These are phyloP conservation scores for Aspergillus vadensis DNA, from an alignment of 2,329 filamentous ascomycete genomes.

Conservation along the genomic window DNA sequence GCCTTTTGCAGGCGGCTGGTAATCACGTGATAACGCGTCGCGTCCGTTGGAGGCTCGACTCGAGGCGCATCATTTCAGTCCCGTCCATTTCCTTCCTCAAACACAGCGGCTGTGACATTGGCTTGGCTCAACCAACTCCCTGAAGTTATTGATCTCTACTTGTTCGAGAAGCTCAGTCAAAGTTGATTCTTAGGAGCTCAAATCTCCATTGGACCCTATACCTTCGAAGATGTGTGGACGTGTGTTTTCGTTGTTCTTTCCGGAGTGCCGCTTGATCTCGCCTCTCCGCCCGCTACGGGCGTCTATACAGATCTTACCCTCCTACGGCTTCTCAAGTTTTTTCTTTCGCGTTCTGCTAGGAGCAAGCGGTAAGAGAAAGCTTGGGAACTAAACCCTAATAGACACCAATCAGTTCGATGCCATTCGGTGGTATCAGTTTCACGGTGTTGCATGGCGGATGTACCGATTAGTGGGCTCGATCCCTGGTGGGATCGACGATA, in stretches of 20 bases:
- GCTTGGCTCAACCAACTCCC: conserved; percentile 13
- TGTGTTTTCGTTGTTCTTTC: conserved; percentile 1
- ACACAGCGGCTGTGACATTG: conserved; percentile 8
- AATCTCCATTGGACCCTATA: conserved; percentile 19
- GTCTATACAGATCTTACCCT: conserved; percentile 65
- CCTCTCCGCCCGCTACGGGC: conserved; percentile 41
- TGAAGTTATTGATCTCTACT: not conserved
- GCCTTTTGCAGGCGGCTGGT: not conserved
- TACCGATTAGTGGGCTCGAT: conserved; percentile 62
- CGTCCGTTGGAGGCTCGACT: not conserved
- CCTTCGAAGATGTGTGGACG: conserved; percentile 17
- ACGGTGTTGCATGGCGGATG: conserved; percentile 68
- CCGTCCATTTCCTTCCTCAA: not conserved
- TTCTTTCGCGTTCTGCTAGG: not conserved
- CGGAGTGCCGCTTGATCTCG: conserved; percentile 29
- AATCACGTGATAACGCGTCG: conserved; percentile 17
- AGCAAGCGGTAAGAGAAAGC: not conserved
- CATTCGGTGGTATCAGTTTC: not conserved
- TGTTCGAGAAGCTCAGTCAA: not conserved
- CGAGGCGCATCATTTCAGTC: not conserved
- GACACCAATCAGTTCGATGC: conserved; percentile 64
- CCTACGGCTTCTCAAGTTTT: conserved; percentile 67
- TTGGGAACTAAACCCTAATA: conserved; percentile 95
- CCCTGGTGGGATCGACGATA: conserved; percentile 34
- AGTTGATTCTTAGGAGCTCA: not conserved